Evolutionary conservation across 495 filamentous ascomycete species (phyloP), one percentile per base, ranked within the genome.

Genomic region (Tuber melanosporum): DNA sequence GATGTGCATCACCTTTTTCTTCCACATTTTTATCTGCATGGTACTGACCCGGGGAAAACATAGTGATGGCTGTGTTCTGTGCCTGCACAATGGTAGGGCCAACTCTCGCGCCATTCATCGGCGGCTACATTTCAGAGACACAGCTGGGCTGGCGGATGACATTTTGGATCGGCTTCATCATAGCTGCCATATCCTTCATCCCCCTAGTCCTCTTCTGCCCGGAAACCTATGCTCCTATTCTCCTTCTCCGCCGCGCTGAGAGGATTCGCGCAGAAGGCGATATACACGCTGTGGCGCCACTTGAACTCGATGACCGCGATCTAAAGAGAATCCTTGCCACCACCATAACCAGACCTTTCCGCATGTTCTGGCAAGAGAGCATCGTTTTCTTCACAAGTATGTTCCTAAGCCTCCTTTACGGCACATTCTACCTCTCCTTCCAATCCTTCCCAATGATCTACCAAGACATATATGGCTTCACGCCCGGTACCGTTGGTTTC

Each of bases 391-490:
- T 91, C 47, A 89, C 86, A 1, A 92, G 90, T 52, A 83, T 93
- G 15, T 94, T 92, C 83, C 86, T 93, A 2, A 87, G 90, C 0
- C 84, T 92, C 5, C 87, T 89, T 20, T 94, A 93, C 82, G 89
- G 88, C 10, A 91, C 94, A 46, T 94, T 94, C 78, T 93, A 92
- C 83, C 89, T 93, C 80, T 91, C 88, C 76, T 92, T 93, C 78
- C 88, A 91, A 73, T 88, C 89, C 7, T 92, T 88, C 80, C 90
- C 90, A 0, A 86, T 92, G 20, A 91, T 92, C 73, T 92, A 90
- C 82, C 81, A 87, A 83, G 87, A 83, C 7, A 79, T 88, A 5
- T 89, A 89, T 76, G 81, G 81, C 17, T 79, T 88, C 5, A 80
- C 84, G 1, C 85, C 87, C 0, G 87, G 87, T 39, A 78, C 84